Evolutionary conservation across 345 rosid genomes (phyloP).

Genomic region (Capsella bursapastoris): DNA sequence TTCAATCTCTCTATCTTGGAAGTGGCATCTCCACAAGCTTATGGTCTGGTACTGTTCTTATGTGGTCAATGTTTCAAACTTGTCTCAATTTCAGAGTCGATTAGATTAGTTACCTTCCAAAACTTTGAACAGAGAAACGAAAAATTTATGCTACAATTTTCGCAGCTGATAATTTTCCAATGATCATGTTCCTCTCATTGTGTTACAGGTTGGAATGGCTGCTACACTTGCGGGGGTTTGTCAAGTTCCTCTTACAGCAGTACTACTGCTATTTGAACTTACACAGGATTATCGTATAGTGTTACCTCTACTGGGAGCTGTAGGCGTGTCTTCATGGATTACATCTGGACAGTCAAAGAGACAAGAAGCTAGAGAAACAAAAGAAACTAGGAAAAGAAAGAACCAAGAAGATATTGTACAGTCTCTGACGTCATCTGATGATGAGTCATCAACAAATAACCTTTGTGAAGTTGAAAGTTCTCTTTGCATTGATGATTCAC

Average conservation of each 20-base stretch:
- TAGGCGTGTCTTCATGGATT: constrained; percentile 92
- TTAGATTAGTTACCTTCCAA: not conserved
- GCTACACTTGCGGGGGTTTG: constrained; percentile 99
- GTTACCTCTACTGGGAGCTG: constrained; percentile 86
- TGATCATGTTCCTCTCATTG: constrained; percentile 16
- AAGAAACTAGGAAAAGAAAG: constrained; percentile 46
- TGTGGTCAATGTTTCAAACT: constrained; percentile 15
- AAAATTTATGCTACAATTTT: not conserved
- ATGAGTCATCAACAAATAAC: constrained; percentile 48
- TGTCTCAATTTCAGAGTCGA: constrained; percentile 6
- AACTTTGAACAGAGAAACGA: not conserved
- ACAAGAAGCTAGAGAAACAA: constrained; percentile 54
- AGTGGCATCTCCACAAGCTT: constrained; percentile 95
- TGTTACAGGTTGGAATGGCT: constrained; percentile 94
- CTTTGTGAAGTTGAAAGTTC: constrained; percentile 93
- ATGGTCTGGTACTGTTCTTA: constrained; percentile 79
- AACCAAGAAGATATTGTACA: constrained; percentile 35
- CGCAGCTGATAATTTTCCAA: constrained; percentile 29
- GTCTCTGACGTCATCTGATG: constrained; percentile 45
- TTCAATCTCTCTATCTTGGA: constrained; percentile 71
- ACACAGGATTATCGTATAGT: constrained; percentile 94
- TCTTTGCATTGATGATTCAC: constrained; percentile 68
- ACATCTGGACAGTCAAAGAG: constrained; percentile 80
- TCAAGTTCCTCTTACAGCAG: constrained; percentile 96
- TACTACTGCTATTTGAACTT: constrained; percentile 83